Evolutionary conservation across 345 rosid genomes (phyloP).

Genomic region (Melaleuca alternifolia): DNA sequence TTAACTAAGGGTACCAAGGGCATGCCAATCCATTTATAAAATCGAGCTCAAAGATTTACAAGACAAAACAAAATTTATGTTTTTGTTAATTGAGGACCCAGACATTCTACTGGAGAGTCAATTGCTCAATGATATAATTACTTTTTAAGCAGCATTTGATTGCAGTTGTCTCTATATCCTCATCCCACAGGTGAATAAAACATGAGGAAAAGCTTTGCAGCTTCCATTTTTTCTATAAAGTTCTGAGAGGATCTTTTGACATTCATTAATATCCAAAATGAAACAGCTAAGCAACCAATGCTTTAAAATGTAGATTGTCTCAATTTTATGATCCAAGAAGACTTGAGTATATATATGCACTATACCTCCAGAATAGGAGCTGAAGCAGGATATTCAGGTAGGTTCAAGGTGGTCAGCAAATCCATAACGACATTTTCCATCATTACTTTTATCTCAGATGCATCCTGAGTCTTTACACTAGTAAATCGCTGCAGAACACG

Average conservation of each 20-base stretch:
- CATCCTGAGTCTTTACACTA: conserved; percentile 81
- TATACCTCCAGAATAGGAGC: conserved; percentile 90
- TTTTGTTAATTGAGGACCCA: neutral
- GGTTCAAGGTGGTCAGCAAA: conserved; percentile 77
- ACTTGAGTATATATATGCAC: neutral
- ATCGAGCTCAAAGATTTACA: neutral
- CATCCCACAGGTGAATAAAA: neutral
- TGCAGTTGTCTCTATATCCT: neutral
- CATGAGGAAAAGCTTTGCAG: neutral
- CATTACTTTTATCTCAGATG: conserved; percentile 78
- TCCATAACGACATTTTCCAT: conserved; percentile 93
- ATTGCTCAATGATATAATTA: neutral
- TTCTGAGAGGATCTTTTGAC: neutral
- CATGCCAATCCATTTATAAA: neutral
- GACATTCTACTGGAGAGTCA: neutral
- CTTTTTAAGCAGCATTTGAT: neutral
- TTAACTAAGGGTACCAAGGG: neutral
- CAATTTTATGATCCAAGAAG: neutral
- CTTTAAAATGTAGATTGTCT: neutral
- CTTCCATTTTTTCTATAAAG: neutral
- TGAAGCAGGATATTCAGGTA: conserved; percentile 95
- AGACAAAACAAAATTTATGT: neutral
- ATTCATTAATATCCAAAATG: neutral
- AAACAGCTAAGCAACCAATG: neutral
- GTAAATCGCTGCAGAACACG: conserved; percentile 91